phyloP scores from a whole-genome alignment of 768 basidiomycete genomes.

The Leccinum sublutescens region DNA sequence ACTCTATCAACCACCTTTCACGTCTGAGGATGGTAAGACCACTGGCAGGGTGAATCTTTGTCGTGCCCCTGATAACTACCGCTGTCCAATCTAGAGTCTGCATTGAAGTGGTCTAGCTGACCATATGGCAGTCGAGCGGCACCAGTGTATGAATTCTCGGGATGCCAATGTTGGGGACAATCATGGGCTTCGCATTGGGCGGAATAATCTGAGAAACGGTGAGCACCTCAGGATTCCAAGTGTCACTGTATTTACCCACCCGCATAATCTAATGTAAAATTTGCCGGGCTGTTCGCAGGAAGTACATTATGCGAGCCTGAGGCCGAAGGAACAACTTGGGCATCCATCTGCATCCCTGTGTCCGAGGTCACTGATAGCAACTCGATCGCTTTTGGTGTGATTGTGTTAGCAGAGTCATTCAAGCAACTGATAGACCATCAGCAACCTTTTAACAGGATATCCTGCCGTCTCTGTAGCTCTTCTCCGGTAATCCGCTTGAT shows the following conservation, averaged over 20 bases:
- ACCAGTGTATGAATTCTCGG: not conserved
- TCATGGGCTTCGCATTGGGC: not conserved
- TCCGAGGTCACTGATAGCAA: not conserved
- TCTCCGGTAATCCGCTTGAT: conserved; percentile 21
- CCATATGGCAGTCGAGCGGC: not conserved
- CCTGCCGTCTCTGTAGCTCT: conserved; percentile 18
- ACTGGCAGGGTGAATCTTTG: not conserved
- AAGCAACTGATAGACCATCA: not conserved
- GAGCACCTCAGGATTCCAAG: not conserved
- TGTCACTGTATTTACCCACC: conserved; percentile 1
- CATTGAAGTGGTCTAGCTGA: not conserved
- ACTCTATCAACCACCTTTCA: not conserved
- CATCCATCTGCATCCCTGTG: not conserved
- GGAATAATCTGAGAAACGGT: conserved; percentile 2
- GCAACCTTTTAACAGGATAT: conserved; percentile 24
- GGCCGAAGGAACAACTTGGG: not conserved
- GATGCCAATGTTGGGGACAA: not conserved
- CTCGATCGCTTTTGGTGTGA: conserved; percentile 3
- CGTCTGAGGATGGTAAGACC: not conserved
- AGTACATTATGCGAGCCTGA: not conserved
- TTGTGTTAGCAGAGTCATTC: not conserved
- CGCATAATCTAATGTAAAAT: not conserved
- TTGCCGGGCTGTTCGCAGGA: not conserved
- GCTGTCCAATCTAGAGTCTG: not conserved
- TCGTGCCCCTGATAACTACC: not conserved